Evolutionary conservation across 73 alveolate species (phyloP).

Genomic region (Diophrys sp.): DNA sequence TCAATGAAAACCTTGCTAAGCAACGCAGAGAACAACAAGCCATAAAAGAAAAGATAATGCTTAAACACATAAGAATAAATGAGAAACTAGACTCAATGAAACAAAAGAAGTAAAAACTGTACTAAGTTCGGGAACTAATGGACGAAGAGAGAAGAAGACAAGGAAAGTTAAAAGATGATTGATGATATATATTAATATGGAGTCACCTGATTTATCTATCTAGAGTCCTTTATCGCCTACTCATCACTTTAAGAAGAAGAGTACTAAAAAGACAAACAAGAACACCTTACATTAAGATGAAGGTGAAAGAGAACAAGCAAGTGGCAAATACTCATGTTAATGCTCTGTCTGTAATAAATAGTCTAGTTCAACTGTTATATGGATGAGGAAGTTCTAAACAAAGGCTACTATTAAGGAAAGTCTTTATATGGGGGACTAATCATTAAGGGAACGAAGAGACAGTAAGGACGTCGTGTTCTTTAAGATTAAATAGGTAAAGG

Average conservation of each 20-base stretch:
- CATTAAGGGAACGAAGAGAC: too few species aligned
- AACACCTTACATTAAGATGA: background rate
- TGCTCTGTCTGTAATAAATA: slow-evolving; percentile 37
- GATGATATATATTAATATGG: too few species aligned
- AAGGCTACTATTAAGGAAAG: background rate
- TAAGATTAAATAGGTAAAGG: too few species aligned
- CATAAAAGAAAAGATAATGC: background rate
- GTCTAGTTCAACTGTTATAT: background rate
- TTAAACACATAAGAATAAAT: background rate
- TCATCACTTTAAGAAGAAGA: background rate
- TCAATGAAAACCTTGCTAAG: background rate
- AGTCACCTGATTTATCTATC: too few species aligned
- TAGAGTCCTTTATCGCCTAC: too few species aligned
- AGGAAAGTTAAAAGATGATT: background rate
- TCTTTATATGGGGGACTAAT: background rate
- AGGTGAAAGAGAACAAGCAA: slow-evolving; percentile 20
- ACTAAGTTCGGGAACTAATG: background rate
- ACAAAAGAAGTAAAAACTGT: background rate
- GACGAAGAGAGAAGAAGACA: background rate
- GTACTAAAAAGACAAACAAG: background rate
- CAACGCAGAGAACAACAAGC: background rate
- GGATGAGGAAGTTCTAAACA: background rate
- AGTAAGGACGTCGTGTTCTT: too few species aligned
- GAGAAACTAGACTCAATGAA: background rate
- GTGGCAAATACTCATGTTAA: slow-evolving; percentile 39